Evolutionary conservation across 2,329 filamentous ascomycete genomes (phyloP).

Genomic region (Fusarium humuli): DNA sequence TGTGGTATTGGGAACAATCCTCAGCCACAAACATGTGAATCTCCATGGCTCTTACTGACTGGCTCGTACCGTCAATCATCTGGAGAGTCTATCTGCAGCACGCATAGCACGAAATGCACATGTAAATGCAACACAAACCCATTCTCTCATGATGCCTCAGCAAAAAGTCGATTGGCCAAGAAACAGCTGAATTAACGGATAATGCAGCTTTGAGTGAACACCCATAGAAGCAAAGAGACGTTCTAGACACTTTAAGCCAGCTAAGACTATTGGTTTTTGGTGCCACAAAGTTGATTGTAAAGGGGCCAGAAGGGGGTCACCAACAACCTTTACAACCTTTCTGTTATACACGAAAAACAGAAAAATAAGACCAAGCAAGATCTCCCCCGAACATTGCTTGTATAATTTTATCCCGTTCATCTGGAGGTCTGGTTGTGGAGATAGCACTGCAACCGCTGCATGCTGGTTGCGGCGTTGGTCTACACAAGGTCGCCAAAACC

Average conservation of each 20-base stretch:
- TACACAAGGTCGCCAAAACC: slow-evolving; percentile 14
- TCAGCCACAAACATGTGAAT: not conserved
- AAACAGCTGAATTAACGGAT: slow-evolving; percentile 16
- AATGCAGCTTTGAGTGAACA: not conserved
- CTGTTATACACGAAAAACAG: not conserved
- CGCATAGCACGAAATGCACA: not conserved
- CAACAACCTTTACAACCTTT: not conserved
- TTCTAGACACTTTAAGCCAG: not conserved
- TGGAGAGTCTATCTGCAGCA: not conserved
- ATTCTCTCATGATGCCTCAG: not conserved
- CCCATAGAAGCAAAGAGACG: not conserved
- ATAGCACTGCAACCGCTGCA: slow-evolving; percentile 8
- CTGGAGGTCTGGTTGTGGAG: not conserved
- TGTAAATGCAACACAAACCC: not conserved
- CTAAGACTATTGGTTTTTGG: not conserved
- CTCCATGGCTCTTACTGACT: not conserved
- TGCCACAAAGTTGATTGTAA: not conserved
- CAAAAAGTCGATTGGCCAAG: not conserved
- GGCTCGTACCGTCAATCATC: not conserved
- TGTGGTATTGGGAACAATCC: not conserved
- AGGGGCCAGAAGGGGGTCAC: not conserved
- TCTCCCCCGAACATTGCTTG: not conserved
- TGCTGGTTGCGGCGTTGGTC: slow-evolving; percentile 23
- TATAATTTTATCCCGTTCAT: not conserved
- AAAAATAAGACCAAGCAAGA: not conserved